Evolutionary conservation across 352 stramenopile genomes (phyloP), one percentile per base, ranked within the genome.

Genomic region (Hyaloperonospora brassicae): DNA sequence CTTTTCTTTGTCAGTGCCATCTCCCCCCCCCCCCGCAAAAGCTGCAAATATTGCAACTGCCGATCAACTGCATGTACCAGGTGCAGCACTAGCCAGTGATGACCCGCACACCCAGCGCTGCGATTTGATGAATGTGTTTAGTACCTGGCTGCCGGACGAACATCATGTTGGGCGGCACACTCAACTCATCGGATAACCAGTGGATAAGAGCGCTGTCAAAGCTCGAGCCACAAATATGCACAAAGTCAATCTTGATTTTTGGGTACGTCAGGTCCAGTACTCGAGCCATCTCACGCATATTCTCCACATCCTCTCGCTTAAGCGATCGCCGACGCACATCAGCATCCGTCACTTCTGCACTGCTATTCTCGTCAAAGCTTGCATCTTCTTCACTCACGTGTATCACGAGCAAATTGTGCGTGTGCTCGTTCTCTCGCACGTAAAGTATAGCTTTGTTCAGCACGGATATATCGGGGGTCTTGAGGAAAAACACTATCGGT

Each of bases 401-500:
- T 10, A 97, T 84, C 34, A 97, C 75, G 43, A 89, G 75, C 30
- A 97, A 70, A 49, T 90, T 93, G 68, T 95, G 83, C 27, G 89
- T 97, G 57, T 97, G 85, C 42, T 93, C 83, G 64, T 97, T 97
- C 46, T 86, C 76, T 23, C 82, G 81, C 40, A 98, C 89, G 59
- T 98, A 98, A 2, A 97, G 64, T 49, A 98, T 89, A 1, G 89
- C 89, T 61, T 98, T 98, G 70, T 98, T 98, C 35, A 97, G 65
- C 35, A 96, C 54, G 34, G 88, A 73, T 4, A 97, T 61, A 57
- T 96, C 73, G 2, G 86, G 78, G 2, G 70, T 56, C 70, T 97
- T 97, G 66, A 77, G 72, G 59, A 96, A 97, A 64, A 97, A 97
- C 0, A 97, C 66, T 48, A 96, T 94, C 1, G 88, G 86, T 23